phyloP scores from a whole-genome alignment of 2,329 filamentous ascomycete genomes.

The Paraphaeosphaeria sporulosa region DNA sequence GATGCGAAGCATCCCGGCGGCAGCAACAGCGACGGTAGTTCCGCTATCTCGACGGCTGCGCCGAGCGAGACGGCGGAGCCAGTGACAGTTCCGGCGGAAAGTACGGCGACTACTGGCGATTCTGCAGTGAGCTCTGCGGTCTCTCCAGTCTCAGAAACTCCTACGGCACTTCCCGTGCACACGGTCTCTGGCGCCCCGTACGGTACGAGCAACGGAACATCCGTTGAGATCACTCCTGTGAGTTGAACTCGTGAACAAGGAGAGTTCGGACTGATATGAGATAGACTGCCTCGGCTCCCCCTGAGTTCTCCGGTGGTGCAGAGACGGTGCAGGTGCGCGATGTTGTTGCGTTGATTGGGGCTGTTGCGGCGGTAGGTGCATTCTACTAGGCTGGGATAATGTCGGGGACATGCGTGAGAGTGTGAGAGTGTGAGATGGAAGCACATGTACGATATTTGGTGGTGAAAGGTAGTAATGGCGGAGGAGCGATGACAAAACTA shows the following conservation, averaged over 20 bases:
- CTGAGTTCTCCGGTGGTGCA: conserved; percentile 27
- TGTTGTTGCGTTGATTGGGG: neutral
- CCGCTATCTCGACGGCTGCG: conserved; percentile 13
- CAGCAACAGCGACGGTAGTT: conserved; percentile 13
- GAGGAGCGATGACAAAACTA: neutral
- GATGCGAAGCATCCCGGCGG: conserved; percentile 19
- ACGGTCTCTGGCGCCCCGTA: conserved; percentile 14
- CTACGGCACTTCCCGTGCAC: conserved; percentile 12
- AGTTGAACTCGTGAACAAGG: conserved; percentile 16
- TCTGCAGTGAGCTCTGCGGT: neutral
- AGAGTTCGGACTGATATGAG: neutral
- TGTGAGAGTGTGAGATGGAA: neutral
- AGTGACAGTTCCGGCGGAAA: neutral
- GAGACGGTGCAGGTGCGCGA: conserved; percentile 11
- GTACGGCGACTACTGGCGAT: neutral
- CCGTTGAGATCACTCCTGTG: conserved; percentile 18
- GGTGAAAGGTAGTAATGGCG: neutral
- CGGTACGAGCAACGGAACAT: conserved; percentile 22
- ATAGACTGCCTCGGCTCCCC: conserved; percentile 23
- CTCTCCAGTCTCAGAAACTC: neutral
- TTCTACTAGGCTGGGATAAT: neutral
- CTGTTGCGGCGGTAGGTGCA: neutral
- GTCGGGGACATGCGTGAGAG: neutral
- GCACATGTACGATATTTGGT: neutral
- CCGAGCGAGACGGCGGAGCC: conserved; percentile 8